Evolutionary conservation across 352 stramenopile species (phyloP).

Genomic region (Phytophthora podocarpi): DNA sequence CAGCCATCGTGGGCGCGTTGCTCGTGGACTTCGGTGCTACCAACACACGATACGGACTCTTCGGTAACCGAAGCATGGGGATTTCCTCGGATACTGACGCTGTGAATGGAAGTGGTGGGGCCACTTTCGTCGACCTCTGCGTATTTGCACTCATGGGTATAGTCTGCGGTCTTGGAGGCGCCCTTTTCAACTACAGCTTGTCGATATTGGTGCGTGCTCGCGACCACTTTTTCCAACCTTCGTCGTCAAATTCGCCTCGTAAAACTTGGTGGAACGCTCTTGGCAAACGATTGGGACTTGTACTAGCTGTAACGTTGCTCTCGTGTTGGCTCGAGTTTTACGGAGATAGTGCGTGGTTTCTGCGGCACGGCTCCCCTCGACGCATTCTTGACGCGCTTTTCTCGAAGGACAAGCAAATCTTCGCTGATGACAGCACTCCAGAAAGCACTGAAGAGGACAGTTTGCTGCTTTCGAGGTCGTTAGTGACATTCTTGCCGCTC

Average conservation of each 20-base stretch:
- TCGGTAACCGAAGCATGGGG: conserved; percentile 72
- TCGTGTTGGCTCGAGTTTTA: conserved; percentile 82
- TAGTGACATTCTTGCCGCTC: conserved; percentile 78
- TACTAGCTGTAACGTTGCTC: conserved; percentile 61
- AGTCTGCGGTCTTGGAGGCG: conserved; percentile 69
- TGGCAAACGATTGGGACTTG: conserved; percentile 63
- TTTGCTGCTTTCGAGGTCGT: conserved; percentile 68
- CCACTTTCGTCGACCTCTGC: conserved; percentile 54
- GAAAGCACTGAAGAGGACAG: conserved; percentile 41
- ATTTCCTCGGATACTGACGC: conserved; percentile 53
- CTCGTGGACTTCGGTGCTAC: conserved; percentile 67
- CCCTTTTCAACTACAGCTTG: conserved; percentile 73
- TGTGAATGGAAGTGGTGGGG: conserved; percentile 38
- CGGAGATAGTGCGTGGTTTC: conserved; percentile 81
- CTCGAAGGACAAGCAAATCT: conserved; percentile 65
- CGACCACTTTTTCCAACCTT: conserved; percentile 51
- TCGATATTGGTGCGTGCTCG: conserved; percentile 65
- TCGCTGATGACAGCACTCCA: conserved; percentile 23
- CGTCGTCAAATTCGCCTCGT: conserved; percentile 5
- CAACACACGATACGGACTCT: conserved; percentile 73
- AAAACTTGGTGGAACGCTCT: conserved; percentile 51
- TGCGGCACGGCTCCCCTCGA: conserved; percentile 69
- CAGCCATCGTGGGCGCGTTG: conserved; percentile 74
- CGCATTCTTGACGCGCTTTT: conserved; percentile 72
- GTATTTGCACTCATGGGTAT: conserved; percentile 75